These are phyloP conservation scores for Vigna radiata DNA, from an alignment of 306 rosid genomes.

Conservation along the genomic window DNA sequence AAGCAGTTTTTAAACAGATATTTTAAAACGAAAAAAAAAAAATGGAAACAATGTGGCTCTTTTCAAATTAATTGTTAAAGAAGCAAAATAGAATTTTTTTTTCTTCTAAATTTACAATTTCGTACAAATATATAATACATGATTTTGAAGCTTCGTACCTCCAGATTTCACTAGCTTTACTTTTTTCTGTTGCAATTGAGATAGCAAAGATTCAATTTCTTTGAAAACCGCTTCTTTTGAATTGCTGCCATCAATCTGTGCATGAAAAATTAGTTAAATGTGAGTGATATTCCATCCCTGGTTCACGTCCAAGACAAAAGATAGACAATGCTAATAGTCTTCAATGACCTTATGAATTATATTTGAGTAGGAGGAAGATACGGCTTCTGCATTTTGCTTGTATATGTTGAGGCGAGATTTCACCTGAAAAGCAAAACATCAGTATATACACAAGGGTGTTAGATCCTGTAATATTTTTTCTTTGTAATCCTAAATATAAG, in stretches of 20 bases:
- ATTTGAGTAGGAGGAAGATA: constrained; percentile 66
- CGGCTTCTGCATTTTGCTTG: constrained; percentile 82
- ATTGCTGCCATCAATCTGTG: constrained; percentile 82
- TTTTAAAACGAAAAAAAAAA: background rate
- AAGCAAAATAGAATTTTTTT: background rate
- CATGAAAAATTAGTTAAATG: constrained; percentile 27
- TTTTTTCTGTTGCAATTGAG: constrained; percentile 62
- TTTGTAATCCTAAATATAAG: constrained; percentile 2
- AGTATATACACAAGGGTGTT: constrained; percentile 13
- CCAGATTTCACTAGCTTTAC: constrained; percentile 52
- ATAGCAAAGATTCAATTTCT: constrained; percentile 70
- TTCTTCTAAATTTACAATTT: constrained; percentile 1
- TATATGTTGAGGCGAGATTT: constrained; percentile 80
- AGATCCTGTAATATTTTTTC: background rate
- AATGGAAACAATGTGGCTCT: background rate
- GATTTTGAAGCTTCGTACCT: constrained; percentile 55
- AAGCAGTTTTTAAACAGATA: background rate
- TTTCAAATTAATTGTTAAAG: background rate
- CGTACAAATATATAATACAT: constrained; percentile 15
- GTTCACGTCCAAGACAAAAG: constrained; percentile 14
- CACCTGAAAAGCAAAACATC: constrained; percentile 58
- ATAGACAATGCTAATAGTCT: constrained; percentile 28
- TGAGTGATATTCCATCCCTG: constrained; percentile 19
- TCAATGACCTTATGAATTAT: constrained; percentile 69
- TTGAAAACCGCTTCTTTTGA: constrained; percentile 72